A percentile compares a stretch with the other conserved stretches of the same genome.
phyloP scores from a whole-genome alignment of 257 asterid species.

The Jacaranda copaia region DNA sequence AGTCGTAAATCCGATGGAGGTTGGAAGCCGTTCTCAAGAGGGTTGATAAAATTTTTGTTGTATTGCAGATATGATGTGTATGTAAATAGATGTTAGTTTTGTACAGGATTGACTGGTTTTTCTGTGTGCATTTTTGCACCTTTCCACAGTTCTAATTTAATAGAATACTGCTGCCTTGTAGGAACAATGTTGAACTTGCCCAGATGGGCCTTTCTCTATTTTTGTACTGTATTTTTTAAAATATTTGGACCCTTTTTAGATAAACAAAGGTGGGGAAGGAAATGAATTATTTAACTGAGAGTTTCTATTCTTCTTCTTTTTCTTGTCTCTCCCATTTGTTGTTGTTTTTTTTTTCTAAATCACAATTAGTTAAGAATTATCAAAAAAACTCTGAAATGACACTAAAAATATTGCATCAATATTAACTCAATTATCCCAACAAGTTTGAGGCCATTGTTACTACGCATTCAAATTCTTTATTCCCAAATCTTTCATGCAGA shows the following conservation, averaged over 20 bases:
- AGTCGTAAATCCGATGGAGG: too few relatives aligned
- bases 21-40: not conserved
- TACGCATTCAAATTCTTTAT: constrained; percentile 11
- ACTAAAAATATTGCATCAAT: not conserved
- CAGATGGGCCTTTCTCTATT: not conserved
- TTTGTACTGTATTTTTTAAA: not conserved
- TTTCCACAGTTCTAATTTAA: constrained; percentile 3
- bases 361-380: not conserved
- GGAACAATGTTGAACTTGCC: not conserved
- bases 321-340: too few relatives aligned
- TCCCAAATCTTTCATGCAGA: constrained; percentile 4
- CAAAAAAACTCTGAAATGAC: not conserved
- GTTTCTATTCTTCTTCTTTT: not conserved
- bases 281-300: not conserved
- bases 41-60: constrained; percentile 18
- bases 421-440: not conserved
- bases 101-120: constrained; percentile 34
- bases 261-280: not conserved
- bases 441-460: not conserved
- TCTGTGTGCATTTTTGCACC: constrained; percentile 25
- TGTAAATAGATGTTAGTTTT: constrained; percentile 28
- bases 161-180: not conserved
- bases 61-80: constrained; percentile 2
- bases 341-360: too few relatives aligned
- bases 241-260: not conserved